A percentile compares a stretch with the other conserved stretches of the same genome.
phyloP scores from a whole-genome alignment of 2,329 filamentous ascomycete genomes.

The Tolypocladium tropicale region DNA sequence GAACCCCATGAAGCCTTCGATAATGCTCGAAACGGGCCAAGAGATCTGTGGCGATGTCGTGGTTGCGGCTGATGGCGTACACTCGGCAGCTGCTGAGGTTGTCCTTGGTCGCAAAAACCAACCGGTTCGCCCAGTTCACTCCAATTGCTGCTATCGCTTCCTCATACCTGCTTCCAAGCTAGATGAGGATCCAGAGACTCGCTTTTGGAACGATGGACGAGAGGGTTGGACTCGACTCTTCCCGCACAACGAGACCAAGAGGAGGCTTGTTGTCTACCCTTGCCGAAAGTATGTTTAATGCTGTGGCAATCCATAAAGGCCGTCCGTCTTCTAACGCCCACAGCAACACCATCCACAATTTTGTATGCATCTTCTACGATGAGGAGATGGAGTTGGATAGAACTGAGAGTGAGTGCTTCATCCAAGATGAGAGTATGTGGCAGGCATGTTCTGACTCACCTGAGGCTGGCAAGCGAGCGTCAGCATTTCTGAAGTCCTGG shows the following conservation, averaged over 20 bases:
- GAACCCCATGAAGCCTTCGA: slow-evolving; percentile 14
- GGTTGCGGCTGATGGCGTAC: slow-evolving; percentile 34
- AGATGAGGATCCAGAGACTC: slow-evolving; percentile 19
- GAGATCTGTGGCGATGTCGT: slow-evolving; percentile 24
- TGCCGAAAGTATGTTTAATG: slow-evolving; percentile 18
- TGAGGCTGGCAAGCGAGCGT: slow-evolving; percentile 21
- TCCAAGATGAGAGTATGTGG: neutral
- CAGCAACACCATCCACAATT: slow-evolving; percentile 23
- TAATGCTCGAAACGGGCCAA: slow-evolving; percentile 18
- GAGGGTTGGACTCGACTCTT: slow-evolving; percentile 16
- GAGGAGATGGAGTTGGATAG: slow-evolving; percentile 6
- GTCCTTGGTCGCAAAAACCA: slow-evolving; percentile 16
- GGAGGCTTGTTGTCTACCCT: slow-evolving; percentile 21
- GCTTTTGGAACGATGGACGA: slow-evolving; percentile 16
- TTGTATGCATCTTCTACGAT: slow-evolving; percentile 20
- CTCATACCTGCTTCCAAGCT: slow-evolving; percentile 18
- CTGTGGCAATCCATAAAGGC: too few species aligned
- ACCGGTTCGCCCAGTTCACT: slow-evolving; percentile 13
- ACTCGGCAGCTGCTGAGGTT: slow-evolving; percentile 18
- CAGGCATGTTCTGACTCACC: neutral
- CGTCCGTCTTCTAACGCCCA: neutral
- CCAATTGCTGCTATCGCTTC: slow-evolving; percentile 26
- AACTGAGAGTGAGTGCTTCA: slow-evolving; percentile 9
- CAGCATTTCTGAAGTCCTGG: slow-evolving; percentile 15
- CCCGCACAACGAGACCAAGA: slow-evolving; percentile 9